These are phyloP conservation scores for Aspergillus costaricaensis DNA, from an alignment of 2,329 filamentous ascomycete species.

Conservation along the genomic window DNA sequence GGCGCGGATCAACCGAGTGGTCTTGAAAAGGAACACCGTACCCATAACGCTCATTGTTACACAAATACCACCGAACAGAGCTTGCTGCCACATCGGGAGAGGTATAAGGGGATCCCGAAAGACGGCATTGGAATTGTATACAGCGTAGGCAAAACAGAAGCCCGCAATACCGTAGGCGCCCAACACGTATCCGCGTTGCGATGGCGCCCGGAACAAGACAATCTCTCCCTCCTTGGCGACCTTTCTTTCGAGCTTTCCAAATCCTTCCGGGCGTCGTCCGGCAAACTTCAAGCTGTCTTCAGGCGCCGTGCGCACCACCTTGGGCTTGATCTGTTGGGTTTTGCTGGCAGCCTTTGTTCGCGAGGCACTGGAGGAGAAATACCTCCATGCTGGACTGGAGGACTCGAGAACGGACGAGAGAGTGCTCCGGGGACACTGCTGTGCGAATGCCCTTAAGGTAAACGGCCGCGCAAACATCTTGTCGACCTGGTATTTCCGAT, in stretches of 20 bases:
- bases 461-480: slow-evolving; percentile 36
- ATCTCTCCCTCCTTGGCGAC: slow-evolving; percentile 60
- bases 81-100: slow-evolving; percentile 59
- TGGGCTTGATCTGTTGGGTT: slow-evolving; percentile 17
- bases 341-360: slow-evolving; percentile 26
- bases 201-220: slow-evolving; percentile 65
- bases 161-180: slow-evolving; percentile 60
- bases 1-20: slow-evolving; percentile 58
- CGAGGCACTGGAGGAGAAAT: slow-evolving; percentile 32
- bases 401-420: slow-evolving; percentile 19
- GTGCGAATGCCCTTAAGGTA: slow-evolving; percentile 30
- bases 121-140: slow-evolving; percentile 54
- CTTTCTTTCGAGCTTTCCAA: slow-evolving; percentile 52
- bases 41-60: slow-evolving; percentile 63
- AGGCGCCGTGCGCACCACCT: slow-evolving; percentile 6
- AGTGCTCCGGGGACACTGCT: slow-evolving; percentile 26
- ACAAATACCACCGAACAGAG: slow-evolving; percentile 60
- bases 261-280: slow-evolving; percentile 39
- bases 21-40: slow-evolving; percentile 60
- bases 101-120: slow-evolving; percentile 54
- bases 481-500: background rate
- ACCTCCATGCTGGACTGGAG: slow-evolving; percentile 27
- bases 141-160: slow-evolving; percentile 56
- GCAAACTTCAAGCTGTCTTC: slow-evolving; percentile 29
- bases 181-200: slow-evolving; percentile 64